Conservation (phyloP, 2,329 filamentous ascomycete genomes). For the Botrytis porri region DNA sequence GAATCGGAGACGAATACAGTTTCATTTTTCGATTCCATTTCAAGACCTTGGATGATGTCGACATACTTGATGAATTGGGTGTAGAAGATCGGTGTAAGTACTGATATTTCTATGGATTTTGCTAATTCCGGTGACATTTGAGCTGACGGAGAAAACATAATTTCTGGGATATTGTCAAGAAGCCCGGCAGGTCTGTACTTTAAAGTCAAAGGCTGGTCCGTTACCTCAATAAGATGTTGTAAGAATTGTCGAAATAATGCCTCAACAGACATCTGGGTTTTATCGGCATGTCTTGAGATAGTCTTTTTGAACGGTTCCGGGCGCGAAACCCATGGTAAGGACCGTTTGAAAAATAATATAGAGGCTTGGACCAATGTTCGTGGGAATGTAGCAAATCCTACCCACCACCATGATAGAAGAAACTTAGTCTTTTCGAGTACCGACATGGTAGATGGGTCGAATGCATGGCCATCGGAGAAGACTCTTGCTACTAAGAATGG, state of each 20-base stretch:
- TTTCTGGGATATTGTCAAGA: constrained; percentile 39
- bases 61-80: constrained; percentile 61
- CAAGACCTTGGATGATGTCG: background rate
- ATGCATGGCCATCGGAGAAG: constrained; percentile 49
- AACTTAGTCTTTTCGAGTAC: constrained; percentile 47
- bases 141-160: constrained; percentile 40
- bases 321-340: constrained; percentile 62
- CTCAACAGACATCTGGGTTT: constrained; percentile 49
- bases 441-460: constrained; percentile 50
- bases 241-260: constrained; percentile 49
- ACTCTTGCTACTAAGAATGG: constrained; percentile 61
- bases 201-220: constrained; percentile 46
- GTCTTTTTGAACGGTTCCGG: constrained; percentile 60
- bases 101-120: constrained; percentile 50
- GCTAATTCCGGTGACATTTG: constrained; percentile 20
- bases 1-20: background rate
- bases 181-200: constrained; percentile 54
- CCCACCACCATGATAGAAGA: constrained; percentile 61
- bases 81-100: constrained; percentile 66
- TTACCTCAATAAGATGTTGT: constrained; percentile 48
- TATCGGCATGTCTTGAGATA: constrained; percentile 52
- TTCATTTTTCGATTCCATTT: constrained; percentile 1
- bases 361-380: constrained; percentile 61
- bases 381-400: constrained; percentile 63
- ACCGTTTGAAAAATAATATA: constrained; percentile 53